Conservation (phyloP, 495 filamentous ascomycete species). For the Penicillium cinerascens region DNA sequence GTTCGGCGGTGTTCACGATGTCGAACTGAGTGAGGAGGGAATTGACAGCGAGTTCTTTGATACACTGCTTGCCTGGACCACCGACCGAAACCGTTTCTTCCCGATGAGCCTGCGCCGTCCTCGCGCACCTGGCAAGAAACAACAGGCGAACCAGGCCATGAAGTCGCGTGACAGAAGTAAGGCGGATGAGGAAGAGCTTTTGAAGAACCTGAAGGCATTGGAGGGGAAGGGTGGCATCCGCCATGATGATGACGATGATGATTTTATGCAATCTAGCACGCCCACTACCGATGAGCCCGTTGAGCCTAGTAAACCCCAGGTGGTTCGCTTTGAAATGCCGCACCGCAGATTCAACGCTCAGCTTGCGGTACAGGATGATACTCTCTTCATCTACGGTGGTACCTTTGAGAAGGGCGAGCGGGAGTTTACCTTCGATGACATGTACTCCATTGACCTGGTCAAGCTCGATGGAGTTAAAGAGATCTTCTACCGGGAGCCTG, state of each 20-base stretch:
- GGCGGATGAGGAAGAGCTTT: slow-evolving; percentile 84
- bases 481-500: slow-evolving; percentile 76
- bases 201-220: slow-evolving; percentile 77
- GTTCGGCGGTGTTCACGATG: slow-evolving; percentile 94
- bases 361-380: slow-evolving; percentile 85
- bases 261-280: slow-evolving; percentile 40
- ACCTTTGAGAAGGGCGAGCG: slow-evolving; percentile 92
- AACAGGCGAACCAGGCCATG: slow-evolving; percentile 50
- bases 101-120: slow-evolving; percentile 72
- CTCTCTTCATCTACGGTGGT: slow-evolving; percentile 88
- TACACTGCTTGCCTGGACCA: slow-evolving; percentile 81
- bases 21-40: slow-evolving; percentile 89
- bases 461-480: slow-evolving; percentile 90
- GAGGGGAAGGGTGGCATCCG: slow-evolving; percentile 62
- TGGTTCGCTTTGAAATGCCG: slow-evolving; percentile 70
- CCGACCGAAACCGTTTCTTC: slow-evolving; percentile 92
- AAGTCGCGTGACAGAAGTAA: slow-evolving; percentile 65
- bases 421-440: slow-evolving; percentile 91
- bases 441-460: slow-evolving; percentile 86
- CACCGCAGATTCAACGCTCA: slow-evolving; percentile 86
- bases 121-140: slow-evolving; percentile 56
- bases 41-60: slow-evolving; percentile 98
- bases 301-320: slow-evolving; percentile 43
- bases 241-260: slow-evolving; percentile 52
- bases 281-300: slow-evolving; percentile 49